phyloP scores from a whole-genome alignment of 306 rosid species.

The Boehmeria nivea region DNA sequence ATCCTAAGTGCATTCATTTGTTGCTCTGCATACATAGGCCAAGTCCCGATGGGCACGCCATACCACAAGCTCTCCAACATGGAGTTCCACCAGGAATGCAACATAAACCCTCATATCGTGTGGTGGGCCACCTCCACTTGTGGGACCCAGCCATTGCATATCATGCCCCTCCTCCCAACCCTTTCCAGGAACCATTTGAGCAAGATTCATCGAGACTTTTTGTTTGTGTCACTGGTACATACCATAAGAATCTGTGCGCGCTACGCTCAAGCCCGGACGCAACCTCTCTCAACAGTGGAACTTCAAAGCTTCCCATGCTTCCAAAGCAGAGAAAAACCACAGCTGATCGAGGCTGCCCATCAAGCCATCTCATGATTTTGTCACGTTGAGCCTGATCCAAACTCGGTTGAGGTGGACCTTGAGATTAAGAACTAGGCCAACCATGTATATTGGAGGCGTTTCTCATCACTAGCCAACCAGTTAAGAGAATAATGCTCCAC shows the following conservation, averaged over 20 bases:
- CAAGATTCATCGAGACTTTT: slow-evolving; percentile 24
- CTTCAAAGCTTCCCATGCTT: slow-evolving; percentile 49
- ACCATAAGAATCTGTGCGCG: slow-evolving; percentile 55
- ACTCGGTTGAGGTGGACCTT: slow-evolving; percentile 21
- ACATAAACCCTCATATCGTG: slow-evolving; percentile 49
- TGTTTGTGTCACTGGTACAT: slow-evolving; percentile 40
- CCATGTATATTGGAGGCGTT: slow-evolving; percentile 42
- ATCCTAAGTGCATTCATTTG: slow-evolving; percentile 52
- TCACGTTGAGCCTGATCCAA: slow-evolving; percentile 36
- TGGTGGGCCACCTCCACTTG: slow-evolving; percentile 49
- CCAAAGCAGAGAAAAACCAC: slow-evolving; percentile 66
- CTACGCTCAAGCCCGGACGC: slow-evolving; percentile 41
- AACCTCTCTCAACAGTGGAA: slow-evolving; percentile 49
- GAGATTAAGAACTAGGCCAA: slow-evolving; percentile 52
- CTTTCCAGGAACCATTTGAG: slow-evolving; percentile 59
- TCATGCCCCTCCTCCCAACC: slow-evolving; percentile 40
- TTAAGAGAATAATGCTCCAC: slow-evolving; percentile 34
- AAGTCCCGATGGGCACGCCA: slow-evolving; percentile 61
- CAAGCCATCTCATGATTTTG: slow-evolving; percentile 46
- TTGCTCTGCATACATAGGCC: slow-evolving; percentile 74
- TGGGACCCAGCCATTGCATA: slow-evolving; percentile 58
- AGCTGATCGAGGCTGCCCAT: slow-evolving; percentile 35
- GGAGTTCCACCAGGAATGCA: slow-evolving; percentile 74
- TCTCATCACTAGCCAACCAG: slow-evolving; percentile 16
- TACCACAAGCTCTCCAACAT: slow-evolving; percentile 62